Evolutionary conservation across 139 green algal genomes (phyloP).

Genomic region (Chlorella sp.): DNA sequence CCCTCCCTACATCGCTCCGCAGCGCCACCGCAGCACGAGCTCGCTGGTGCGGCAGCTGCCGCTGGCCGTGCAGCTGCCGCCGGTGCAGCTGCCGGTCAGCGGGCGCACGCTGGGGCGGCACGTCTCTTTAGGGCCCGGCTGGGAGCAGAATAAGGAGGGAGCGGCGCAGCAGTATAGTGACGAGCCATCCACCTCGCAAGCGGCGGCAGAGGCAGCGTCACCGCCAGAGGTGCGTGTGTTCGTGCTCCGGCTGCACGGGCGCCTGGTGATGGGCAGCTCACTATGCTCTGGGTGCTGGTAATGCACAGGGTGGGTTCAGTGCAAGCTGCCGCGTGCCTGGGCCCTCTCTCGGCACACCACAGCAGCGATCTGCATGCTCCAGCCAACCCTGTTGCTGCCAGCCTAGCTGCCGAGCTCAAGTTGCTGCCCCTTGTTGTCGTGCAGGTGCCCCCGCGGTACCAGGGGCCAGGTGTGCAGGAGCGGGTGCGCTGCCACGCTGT

Average conservation of each 20-base stretch:
- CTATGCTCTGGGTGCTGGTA: too few species aligned
- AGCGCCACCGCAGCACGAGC: neutral
- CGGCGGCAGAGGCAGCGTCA: neutral
- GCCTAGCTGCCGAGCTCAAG: too few species aligned
- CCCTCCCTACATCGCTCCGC: neutral
- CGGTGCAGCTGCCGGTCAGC: constrained; percentile 30
- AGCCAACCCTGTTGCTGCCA: too few species aligned
- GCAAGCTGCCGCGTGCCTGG: too few species aligned
- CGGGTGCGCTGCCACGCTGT: constrained; percentile 43
- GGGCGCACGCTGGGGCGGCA: constrained; percentile 25
- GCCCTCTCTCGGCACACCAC: too few species aligned
- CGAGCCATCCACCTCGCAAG: constrained; percentile 19
- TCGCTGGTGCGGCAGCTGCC: neutral
- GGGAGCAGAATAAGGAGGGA: constrained; percentile 26
- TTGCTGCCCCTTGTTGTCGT: too few species aligned
- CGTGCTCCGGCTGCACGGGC: neutral
- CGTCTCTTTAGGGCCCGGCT: constrained; percentile 34
- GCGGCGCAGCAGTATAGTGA: neutral
- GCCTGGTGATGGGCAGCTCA: too few species aligned
- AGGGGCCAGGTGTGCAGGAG: constrained; percentile 16
- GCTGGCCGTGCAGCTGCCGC: neutral
- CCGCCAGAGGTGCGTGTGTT: neutral
- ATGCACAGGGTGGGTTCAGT: too few species aligned
- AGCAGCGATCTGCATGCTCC: too few species aligned
- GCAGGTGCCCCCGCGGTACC: constrained; percentile 26